Evolutionary conservation across 495 filamentous ascomycete species (phyloP).

Genomic region (Trichoderma asperelloides): DNA sequence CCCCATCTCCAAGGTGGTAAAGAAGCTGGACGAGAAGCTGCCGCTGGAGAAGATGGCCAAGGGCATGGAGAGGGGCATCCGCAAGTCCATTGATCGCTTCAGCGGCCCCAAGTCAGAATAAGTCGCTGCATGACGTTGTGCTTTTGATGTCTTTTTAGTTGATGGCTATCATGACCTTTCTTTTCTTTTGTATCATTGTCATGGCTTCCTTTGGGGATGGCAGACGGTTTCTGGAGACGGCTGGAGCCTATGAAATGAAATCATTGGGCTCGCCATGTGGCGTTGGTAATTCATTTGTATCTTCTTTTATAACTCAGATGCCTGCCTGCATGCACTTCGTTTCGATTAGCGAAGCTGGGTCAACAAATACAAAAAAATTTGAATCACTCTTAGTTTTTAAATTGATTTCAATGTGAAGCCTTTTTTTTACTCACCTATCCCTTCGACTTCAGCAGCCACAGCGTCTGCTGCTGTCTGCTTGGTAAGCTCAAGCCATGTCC

Average conservation of each 20-base stretch:
- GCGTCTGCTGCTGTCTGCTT: too few species aligned
- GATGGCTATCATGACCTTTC: background rate
- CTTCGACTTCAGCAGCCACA: too few species aligned
- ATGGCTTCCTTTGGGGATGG: background rate
- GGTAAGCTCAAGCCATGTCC: too few species aligned
- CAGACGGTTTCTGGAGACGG: background rate
- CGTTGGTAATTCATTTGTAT: background rate
- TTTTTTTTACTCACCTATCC: background rate
- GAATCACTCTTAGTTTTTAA: background rate
- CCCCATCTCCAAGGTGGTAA: slow-evolving; percentile 29
- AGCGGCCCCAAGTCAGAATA: background rate
- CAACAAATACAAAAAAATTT: background rate
- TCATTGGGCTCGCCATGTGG: slow-evolving; percentile 1
- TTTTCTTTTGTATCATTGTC: background rate
- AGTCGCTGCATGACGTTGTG: background rate
- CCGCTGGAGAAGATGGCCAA: slow-evolving; percentile 38
- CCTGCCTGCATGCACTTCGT: background rate
- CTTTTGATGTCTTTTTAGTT: background rate
- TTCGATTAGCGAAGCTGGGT: background rate
- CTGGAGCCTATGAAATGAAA: background rate
- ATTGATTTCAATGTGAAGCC: background rate
- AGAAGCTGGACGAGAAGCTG: slow-evolving; percentile 29
- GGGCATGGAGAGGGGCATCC: slow-evolving; percentile 31
- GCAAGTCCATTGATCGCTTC: slow-evolving; percentile 27
- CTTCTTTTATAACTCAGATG: background rate